A percentile compares a stretch with the other conserved stretches of the same genome.
Conservation (phyloP, 441 rosid species). For the Populus hybrid region DNA sequence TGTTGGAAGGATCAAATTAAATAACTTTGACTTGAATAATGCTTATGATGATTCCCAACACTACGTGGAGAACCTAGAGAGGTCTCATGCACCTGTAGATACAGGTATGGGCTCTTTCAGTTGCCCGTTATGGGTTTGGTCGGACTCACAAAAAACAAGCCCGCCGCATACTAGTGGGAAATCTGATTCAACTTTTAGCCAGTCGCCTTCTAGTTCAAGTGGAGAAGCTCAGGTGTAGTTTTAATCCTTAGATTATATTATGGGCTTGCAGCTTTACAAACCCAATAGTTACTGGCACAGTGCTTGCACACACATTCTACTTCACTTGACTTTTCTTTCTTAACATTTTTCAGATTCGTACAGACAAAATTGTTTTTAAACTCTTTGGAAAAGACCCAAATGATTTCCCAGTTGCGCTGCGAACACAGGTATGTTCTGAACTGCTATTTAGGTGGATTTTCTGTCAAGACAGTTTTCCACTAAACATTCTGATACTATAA, state of each 20-base stretch:
- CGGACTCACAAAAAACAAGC: conserved; percentile 27
- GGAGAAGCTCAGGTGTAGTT: conserved; percentile 59
- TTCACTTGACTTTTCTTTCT: background rate
- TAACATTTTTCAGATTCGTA: conserved; percentile 57
- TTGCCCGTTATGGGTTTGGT: conserved; percentile 24
- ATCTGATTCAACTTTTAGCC: conserved; percentile 42
- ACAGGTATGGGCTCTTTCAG: conserved; percentile 18
- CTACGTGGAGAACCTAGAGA: conserved; percentile 20
- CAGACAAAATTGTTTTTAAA: conserved; percentile 75
- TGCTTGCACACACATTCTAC: background rate
- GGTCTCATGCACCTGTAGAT: conserved; percentile 18
- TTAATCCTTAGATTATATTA: conserved; percentile 8
- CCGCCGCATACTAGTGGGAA: conserved; percentile 34
- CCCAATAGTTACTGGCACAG: background rate
- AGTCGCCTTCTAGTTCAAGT: conserved; percentile 50
- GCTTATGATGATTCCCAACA: conserved; percentile 44
- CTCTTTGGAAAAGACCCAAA: conserved; percentile 86
- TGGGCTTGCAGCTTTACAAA: background rate
- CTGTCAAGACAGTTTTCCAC: conserved; percentile 12
- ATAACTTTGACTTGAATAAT: background rate
- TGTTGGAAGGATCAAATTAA: conserved; percentile 25
- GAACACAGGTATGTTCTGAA: conserved; percentile 60
- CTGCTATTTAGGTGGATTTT: conserved; percentile 11
- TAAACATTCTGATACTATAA: conserved; percentile 16
- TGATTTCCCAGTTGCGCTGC: conserved; percentile 69